phyloP scores from a whole-genome alignment of 345 rosid species.

The Arabis alpina region DNA sequence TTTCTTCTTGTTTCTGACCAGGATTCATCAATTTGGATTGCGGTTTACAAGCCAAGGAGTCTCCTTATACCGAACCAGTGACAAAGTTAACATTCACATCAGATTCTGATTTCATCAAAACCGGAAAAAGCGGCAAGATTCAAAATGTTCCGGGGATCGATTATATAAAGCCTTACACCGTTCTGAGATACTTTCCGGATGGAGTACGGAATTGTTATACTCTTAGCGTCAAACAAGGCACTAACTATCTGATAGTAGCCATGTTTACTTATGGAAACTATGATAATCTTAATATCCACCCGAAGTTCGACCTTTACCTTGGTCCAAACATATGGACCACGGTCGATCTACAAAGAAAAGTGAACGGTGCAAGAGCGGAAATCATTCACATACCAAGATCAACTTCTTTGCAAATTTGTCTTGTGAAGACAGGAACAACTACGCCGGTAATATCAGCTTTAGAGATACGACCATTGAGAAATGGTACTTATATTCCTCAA shows the following conservation, averaged over 20 bases:
- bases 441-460: constrained; percentile 46
- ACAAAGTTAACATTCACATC: constrained; percentile 38
- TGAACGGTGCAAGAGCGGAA: constrained; percentile 26
- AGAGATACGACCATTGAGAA: constrained; percentile 40
- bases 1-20: constrained; percentile 7
- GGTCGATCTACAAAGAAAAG: constrained; percentile 23
- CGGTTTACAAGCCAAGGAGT: constrained; percentile 30
- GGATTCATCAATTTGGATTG: constrained; percentile 44
- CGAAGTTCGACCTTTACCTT: constrained; percentile 38
- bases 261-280: constrained; percentile 43
- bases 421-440: constrained; percentile 42
- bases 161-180: constrained; percentile 30
- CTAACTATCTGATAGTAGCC: constrained; percentile 39
- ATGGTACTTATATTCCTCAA: constrained; percentile 34
- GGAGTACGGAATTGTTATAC: constrained; percentile 41
- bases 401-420: constrained; percentile 33
- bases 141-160: constrained; percentile 13
- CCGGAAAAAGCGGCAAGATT: constrained; percentile 32
- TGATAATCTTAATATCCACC: constrained; percentile 21
- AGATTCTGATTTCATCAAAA: constrained; percentile 26
- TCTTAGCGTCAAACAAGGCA: constrained; percentile 21
- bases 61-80: constrained; percentile 39
- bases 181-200: constrained; percentile 38
- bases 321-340: constrained; percentile 45
- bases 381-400: constrained; percentile 35